A percentile compares a stretch with the other conserved stretches of the same genome.
phyloP scores from a whole-genome alignment of 768 basidiomycete genomes.

The Ramaria rubella region DNA sequence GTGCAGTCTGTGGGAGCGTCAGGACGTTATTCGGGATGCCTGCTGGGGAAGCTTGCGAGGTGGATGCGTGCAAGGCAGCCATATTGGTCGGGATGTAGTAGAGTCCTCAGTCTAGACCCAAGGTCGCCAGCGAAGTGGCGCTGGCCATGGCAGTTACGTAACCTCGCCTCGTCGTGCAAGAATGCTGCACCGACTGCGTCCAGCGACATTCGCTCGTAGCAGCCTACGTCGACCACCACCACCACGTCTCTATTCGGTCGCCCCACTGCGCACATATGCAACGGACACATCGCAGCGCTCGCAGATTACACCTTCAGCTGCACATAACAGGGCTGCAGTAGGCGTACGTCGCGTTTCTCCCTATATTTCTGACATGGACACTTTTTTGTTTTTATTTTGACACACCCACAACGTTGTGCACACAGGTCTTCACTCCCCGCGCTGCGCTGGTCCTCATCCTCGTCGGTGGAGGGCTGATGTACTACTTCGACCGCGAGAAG shows the following conservation, averaged over 20 bases:
- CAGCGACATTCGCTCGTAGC: too few species aligned
- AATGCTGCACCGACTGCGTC: too few species aligned
- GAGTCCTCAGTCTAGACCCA: too few species aligned
- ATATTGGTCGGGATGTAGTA: too few species aligned
- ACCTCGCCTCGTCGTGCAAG: too few species aligned
- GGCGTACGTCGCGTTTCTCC: slow-evolving; percentile 22
- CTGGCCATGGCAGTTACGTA: too few species aligned
- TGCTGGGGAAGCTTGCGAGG: slow-evolving; percentile 31
- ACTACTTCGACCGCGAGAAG: slow-evolving; percentile 89
- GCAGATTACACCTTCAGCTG: slow-evolving; percentile 6
- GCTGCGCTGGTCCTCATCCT: slow-evolving; percentile 80
- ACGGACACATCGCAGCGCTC: not conserved
- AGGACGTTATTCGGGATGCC: slow-evolving; percentile 75
- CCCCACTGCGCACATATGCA: not conserved
- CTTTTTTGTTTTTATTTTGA: not conserved
- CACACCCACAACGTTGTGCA: not conserved
- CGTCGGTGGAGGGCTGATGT: slow-evolving; percentile 74
- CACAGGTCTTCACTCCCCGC: slow-evolving; percentile 85
- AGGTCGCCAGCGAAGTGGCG: too few species aligned
- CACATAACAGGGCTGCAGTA: slow-evolving; percentile 28
- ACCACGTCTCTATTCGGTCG: too few species aligned
- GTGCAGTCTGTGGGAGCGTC: slow-evolving; percentile 82
- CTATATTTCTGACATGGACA: too few species aligned
- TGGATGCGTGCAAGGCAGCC: slow-evolving; percentile 11
- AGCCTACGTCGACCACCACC: too few species aligned